These are phyloP conservation scores for Cadophora sp. DNA, from an alignment of 2,329 filamentous ascomycete species.

Conservation along the genomic window DNA sequence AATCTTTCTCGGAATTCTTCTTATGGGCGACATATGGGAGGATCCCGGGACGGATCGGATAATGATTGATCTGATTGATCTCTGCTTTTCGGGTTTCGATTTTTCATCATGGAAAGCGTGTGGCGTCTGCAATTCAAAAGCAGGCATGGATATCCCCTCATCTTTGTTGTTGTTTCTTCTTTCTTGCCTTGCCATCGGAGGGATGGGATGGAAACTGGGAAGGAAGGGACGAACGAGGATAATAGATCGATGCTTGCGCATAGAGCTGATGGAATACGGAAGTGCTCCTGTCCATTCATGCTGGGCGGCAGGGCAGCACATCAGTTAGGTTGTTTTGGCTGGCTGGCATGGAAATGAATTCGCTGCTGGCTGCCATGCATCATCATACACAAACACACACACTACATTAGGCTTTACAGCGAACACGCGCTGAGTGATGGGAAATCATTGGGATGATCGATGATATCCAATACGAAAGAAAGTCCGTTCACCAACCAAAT, in stretches of 20 bases:
- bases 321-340: slow-evolving; percentile 18
- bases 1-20: slow-evolving; percentile 35
- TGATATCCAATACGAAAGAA: slow-evolving; percentile 18
- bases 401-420: slow-evolving; percentile 13
- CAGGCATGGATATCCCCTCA: slow-evolving; percentile 29
- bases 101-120: slow-evolving; percentile 35
- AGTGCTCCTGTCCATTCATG: slow-evolving; percentile 48
- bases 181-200: slow-evolving; percentile 32
- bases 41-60: slow-evolving; percentile 29
- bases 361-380: too few species aligned
- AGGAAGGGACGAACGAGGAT: slow-evolving; percentile 24
- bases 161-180: slow-evolving; percentile 11
- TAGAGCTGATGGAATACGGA: slow-evolving; percentile 47
- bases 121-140: slow-evolving; percentile 32
- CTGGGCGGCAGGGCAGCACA: slow-evolving; percentile 31
- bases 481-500: slow-evolving; percentile 15
- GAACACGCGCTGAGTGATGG: slow-evolving; percentile 30
- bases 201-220: slow-evolving; percentile 20
- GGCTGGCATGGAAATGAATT: too few species aligned
- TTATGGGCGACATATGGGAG: slow-evolving; percentile 18
- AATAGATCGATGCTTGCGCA: slow-evolving; percentile 35
- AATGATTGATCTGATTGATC: slow-evolving; percentile 13
- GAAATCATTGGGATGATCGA: slow-evolving; percentile 20
- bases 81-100: slow-evolving; percentile 20
- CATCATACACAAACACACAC: too few species aligned